Evolutionary conservation across 139 green algal species (phyloP).

Genomic region (Chlamydomonas urium): DNA sequence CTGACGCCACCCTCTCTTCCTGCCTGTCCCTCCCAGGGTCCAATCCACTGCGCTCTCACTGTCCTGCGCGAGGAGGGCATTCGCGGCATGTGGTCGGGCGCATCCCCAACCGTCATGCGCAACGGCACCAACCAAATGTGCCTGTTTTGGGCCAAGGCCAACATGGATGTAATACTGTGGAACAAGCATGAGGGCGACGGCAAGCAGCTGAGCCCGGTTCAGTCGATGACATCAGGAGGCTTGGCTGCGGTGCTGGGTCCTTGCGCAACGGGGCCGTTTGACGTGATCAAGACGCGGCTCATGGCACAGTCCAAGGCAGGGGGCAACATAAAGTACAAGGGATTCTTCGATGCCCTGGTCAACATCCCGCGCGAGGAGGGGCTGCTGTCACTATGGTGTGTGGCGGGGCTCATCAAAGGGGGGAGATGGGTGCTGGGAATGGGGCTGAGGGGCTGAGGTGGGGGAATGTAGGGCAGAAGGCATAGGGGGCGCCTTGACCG

Average conservation of each 20-base stretch:
- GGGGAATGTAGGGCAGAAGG: no score
- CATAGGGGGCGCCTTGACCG: no score
- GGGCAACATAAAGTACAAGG: slow-evolving; percentile 65
- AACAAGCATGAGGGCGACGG: slow-evolving; percentile 82
- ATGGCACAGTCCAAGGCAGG: slow-evolving; percentile 76
- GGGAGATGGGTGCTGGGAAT: no score
- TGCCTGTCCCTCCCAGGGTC: slow-evolving; percentile 39
- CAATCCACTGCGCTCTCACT: slow-evolving; percentile 75
- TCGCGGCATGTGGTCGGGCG: slow-evolving; percentile 82
- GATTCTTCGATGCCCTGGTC: slow-evolving; percentile 76
- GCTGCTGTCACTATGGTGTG: no score
- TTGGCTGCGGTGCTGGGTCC: slow-evolving; percentile 81
- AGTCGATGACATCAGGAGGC: slow-evolving; percentile 85
- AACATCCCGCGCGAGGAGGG: slow-evolving; percentile 48
- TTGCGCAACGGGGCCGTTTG: slow-evolving; percentile 84
- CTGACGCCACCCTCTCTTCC: no score
- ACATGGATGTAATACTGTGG: slow-evolving; percentile 74
- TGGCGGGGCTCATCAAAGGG: no score
- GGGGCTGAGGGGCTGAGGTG: no score
- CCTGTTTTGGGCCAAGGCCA: slow-evolving; percentile 90
- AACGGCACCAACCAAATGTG: slow-evolving; percentile 96
- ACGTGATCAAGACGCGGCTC: slow-evolving; percentile 90
- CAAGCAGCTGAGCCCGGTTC: slow-evolving; percentile 59
- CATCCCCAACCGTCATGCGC: slow-evolving; percentile 80
- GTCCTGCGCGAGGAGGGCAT: slow-evolving; percentile 84